phyloP scores from a whole-genome alignment of 306 rosid genomes.

The Ammopiptanthus mongolicus region DNA sequence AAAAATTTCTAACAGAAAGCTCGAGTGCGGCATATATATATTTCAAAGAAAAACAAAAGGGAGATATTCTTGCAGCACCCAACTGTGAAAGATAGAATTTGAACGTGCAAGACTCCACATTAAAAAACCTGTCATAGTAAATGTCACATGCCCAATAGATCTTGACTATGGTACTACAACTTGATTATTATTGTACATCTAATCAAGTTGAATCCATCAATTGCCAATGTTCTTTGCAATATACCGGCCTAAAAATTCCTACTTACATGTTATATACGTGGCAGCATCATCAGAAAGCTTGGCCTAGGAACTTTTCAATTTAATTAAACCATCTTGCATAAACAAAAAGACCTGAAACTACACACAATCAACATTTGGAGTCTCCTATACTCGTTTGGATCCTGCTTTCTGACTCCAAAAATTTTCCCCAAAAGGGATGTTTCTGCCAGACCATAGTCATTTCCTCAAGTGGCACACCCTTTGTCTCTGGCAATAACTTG shows the following conservation, averaged over 20 bases:
- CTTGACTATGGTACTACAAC: background rate
- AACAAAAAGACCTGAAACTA: background rate
- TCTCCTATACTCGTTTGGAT: background rate
- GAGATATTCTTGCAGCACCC: background rate
- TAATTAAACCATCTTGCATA: background rate
- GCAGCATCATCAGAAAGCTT: background rate
- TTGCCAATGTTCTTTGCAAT: background rate
- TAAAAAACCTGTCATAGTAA: background rate
- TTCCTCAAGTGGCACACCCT: conserved; percentile 72
- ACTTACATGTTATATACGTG: background rate
- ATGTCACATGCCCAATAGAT: background rate
- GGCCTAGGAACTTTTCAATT: background rate
- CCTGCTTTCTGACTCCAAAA: background rate
- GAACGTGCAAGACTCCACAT: background rate
- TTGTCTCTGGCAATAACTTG: conserved; percentile 56
- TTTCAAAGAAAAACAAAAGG: no score
- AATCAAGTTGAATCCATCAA: background rate
- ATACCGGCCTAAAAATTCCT: background rate
- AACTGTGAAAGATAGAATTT: background rate
- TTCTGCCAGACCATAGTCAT: conserved; percentile 52
- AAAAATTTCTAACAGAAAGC: no score
- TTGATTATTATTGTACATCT: background rate
- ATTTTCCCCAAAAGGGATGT: conserved; percentile 60
- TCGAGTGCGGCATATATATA: no score
- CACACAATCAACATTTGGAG: background rate